phyloP scores from a whole-genome alignment of 768 basidiomycete genomes.

The Xanthoconium stramineum region DNA sequence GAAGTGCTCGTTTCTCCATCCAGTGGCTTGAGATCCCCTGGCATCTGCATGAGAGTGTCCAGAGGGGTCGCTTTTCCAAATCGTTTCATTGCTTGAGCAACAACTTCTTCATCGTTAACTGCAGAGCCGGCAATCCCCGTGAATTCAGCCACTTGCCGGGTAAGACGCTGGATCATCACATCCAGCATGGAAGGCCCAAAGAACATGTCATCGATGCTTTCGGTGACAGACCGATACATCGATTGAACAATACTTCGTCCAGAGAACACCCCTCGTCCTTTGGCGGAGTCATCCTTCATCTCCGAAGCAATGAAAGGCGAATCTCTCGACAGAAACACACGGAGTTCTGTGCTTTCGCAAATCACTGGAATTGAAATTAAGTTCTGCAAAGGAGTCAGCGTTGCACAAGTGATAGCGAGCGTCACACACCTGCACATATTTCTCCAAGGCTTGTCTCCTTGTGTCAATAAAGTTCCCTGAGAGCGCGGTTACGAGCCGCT shows the following conservation, averaged over 20 bases:
- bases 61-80: conserved; percentile 65
- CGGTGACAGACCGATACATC: conserved; percentile 88
- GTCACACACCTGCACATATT: conserved; percentile 75
- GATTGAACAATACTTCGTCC: conserved; percentile 78
- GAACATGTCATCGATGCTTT: conserved; percentile 96
- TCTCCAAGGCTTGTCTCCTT: conserved; percentile 75
- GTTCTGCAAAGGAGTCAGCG: conserved; percentile 42
- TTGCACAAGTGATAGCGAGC: too few relatives aligned
- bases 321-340: conserved; percentile 83
- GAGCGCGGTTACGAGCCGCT: conserved; percentile 84
- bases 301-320: conserved; percentile 75
- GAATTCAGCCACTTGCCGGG: conserved; percentile 85
- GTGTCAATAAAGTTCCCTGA: conserved; percentile 87
- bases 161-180: conserved; percentile 88
- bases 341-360: conserved; percentile 80
- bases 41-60: conserved; percentile 67
- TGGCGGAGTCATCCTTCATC: conserved; percentile 34
- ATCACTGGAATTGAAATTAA: conserved; percentile 69
- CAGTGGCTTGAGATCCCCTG: conserved; percentile 74
- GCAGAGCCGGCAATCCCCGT: conserved; percentile 79
- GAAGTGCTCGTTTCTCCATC: conserved; percentile 89
- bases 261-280: conserved; percentile 50
- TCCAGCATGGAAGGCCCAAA: conserved; percentile 96
- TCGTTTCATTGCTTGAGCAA: conserved; percentile 72
- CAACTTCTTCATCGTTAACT: conserved; percentile 79